A percentile compares a stretch with the other conserved stretches of the same genome.
phyloP scores from a whole-genome alignment of 345 rosid genomes.

The Citrus mangshanensis region DNA sequence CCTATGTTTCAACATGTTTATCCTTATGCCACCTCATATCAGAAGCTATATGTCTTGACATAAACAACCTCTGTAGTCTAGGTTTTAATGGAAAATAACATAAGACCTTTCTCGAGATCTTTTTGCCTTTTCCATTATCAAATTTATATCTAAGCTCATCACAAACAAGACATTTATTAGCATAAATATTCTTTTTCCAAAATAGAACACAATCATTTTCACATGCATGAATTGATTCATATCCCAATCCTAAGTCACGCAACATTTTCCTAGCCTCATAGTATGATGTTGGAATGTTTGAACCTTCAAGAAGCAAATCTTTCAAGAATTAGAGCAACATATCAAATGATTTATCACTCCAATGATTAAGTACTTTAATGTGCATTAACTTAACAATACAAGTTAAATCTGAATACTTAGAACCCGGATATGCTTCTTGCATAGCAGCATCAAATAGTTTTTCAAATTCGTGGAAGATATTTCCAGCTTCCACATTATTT shows the following conservation, averaged over 20 bases:
- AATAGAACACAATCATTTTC: slow-evolving; percentile 4
- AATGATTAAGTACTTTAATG: no score
- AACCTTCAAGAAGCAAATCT: background rate
- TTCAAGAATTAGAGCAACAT: no score
- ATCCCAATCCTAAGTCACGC: background rate
- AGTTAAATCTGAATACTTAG: no score
- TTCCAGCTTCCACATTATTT: no score
- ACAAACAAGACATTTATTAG: background rate
- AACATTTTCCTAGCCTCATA: slow-evolving; percentile 1
- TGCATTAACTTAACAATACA: background rate
- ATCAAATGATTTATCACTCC: no score
- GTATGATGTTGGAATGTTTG: background rate
- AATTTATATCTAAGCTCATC: background rate
- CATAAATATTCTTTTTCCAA: background rate
- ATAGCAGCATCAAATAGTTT: no score
- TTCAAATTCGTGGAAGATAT: background rate
- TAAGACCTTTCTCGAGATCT: background rate
- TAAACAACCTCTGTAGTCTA: background rate
- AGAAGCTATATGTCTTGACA: background rate
- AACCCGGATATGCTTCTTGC: background rate
- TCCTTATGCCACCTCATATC: slow-evolving; percentile 18
- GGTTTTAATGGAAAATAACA: slow-evolving; percentile 7
- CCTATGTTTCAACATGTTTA: background rate
- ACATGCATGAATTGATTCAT: background rate
- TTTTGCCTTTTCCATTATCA: background rate